phyloP scores from a whole-genome alignment of 148 eudicot species.

The Camellia japonica region DNA sequence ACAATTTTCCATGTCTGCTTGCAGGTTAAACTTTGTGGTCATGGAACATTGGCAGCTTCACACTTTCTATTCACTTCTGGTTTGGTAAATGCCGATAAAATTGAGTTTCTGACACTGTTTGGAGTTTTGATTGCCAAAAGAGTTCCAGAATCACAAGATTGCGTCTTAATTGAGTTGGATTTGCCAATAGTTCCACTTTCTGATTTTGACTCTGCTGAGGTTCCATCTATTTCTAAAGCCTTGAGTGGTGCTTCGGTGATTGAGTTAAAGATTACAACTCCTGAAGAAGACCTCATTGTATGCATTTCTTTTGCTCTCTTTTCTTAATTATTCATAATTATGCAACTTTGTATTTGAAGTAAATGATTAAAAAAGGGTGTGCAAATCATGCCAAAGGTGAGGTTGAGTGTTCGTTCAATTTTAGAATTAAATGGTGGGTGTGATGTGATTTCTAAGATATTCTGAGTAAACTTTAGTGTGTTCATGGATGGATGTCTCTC shows the following conservation, averaged over 20 bases:
- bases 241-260: slow-evolving; percentile 37
- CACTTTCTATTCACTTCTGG: slow-evolving; percentile 66
- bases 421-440: not conserved
- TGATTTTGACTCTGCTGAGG: slow-evolving; percentile 36
- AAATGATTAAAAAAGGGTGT: no score
- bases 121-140: slow-evolving; percentile 72
- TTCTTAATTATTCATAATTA: not conserved
- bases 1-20: not conserved
- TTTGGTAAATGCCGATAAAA: slow-evolving; percentile 40
- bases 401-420: not conserved
- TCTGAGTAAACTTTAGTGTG: no score
- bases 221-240: slow-evolving; percentile 41
- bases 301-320: slow-evolving; percentile 11
- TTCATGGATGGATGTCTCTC: not conserved
- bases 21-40: slow-evolving; percentile 85
- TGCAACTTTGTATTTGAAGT: not conserved
- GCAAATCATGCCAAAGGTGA: no score
- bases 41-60: slow-evolving; percentile 87
- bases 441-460: not conserved
- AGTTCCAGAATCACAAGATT: slow-evolving; percentile 27
- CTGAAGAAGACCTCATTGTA: slow-evolving; percentile 53
- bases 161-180: slow-evolving; percentile 59
- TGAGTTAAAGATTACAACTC: slow-evolving; percentile 53
- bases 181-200: slow-evolving; percentile 48
- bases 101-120: slow-evolving; percentile 72